phyloP scores from a whole-genome alignment of 306 rosid species.

The Urtica urens region DNA sequence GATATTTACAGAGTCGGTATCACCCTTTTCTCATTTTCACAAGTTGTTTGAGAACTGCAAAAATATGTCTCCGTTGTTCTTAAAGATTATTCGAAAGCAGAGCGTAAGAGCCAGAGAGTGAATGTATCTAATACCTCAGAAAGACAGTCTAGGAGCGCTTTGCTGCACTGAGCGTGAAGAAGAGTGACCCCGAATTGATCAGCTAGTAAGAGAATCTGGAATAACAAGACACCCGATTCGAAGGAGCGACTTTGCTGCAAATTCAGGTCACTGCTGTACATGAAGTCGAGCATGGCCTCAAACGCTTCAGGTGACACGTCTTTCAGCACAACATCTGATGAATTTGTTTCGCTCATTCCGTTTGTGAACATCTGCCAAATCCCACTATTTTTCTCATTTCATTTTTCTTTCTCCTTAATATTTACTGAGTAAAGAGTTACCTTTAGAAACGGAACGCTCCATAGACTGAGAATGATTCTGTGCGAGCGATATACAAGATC shows the following conservation, averaged over 20 bases:
- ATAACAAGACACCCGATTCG: conserved; percentile 59
- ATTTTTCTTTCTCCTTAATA: too few species aligned
- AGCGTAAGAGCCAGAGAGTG: too few species aligned
- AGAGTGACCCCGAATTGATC: conserved; percentile 85
- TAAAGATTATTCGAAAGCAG: conserved; percentile 38
- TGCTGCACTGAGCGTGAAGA: conserved; percentile 92
- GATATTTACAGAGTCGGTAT: conserved; percentile 58
- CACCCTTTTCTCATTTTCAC: conserved; percentile 75
- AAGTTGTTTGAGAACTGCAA: conserved; percentile 56
- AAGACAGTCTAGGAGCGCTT: conserved; percentile 66
- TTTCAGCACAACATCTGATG: conserved; percentile 54
- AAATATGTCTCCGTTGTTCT: conserved; percentile 56
- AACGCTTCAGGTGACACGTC: conserved; percentile 82
- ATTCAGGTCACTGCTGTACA: conserved; percentile 65
- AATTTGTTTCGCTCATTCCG: conserved; percentile 91
- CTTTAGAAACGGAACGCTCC: conserved; percentile 90
- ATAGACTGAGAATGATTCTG: conserved; percentile 73
- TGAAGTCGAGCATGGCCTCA: conserved; percentile 61
- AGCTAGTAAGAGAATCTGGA: conserved; percentile 68
- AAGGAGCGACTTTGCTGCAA: conserved; percentile 24
- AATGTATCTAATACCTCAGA: too few species aligned
- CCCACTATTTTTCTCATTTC: conserved; percentile 1
- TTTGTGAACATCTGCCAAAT: conserved; percentile 84
- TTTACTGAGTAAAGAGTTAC: conserved; percentile 34
- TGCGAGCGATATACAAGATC: conserved; percentile 58